Conservation (phyloP, 345 rosid species). For the Trapa bicornis region DNA sequence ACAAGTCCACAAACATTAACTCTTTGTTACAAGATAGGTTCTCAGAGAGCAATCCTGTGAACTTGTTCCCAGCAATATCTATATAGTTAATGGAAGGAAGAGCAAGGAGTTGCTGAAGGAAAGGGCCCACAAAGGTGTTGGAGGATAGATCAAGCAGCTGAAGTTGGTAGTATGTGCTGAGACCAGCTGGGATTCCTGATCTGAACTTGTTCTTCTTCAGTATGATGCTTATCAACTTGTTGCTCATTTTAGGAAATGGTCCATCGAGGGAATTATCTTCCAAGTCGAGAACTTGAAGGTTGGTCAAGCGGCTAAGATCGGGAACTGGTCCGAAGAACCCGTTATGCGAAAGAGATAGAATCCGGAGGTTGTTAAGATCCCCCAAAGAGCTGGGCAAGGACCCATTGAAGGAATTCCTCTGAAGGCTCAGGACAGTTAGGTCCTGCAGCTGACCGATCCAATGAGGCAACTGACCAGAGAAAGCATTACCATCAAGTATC, state of each 20-base stretch:
- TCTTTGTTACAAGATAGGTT: slow-evolving; percentile 57
- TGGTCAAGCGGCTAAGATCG: slow-evolving; percentile 48
- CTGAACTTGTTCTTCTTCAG: slow-evolving; percentile 80
- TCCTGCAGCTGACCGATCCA: slow-evolving; percentile 49
- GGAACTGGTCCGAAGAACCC: slow-evolving; percentile 62
- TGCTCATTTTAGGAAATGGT: slow-evolving; percentile 55
- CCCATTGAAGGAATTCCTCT: slow-evolving; percentile 62
- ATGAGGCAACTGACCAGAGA: slow-evolving; percentile 48
- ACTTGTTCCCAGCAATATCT: slow-evolving; percentile 61
- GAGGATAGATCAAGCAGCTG: slow-evolving; percentile 65
- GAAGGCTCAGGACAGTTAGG: slow-evolving; percentile 63
- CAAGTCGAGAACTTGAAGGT: slow-evolving; percentile 81
- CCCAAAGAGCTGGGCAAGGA: slow-evolving; percentile 59
- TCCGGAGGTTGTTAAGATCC: slow-evolving; percentile 57
- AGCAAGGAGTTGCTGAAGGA: slow-evolving; percentile 43
- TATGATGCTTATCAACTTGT: slow-evolving; percentile 54
- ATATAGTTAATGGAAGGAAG: slow-evolving; percentile 57
- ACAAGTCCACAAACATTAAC: slow-evolving; percentile 53
- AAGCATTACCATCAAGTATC: slow-evolving; percentile 70
- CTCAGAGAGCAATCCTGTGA: slow-evolving; percentile 66
- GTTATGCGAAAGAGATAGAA: slow-evolving; percentile 67
- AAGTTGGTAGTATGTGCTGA: slow-evolving; percentile 61
- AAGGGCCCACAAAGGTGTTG: slow-evolving; percentile 77
- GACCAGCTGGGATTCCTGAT: slow-evolving; percentile 47
- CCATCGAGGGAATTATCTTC: slow-evolving; percentile 77